Conservation (phyloP, 129 eudicot species). For the Sambucus nigra region DNA sequence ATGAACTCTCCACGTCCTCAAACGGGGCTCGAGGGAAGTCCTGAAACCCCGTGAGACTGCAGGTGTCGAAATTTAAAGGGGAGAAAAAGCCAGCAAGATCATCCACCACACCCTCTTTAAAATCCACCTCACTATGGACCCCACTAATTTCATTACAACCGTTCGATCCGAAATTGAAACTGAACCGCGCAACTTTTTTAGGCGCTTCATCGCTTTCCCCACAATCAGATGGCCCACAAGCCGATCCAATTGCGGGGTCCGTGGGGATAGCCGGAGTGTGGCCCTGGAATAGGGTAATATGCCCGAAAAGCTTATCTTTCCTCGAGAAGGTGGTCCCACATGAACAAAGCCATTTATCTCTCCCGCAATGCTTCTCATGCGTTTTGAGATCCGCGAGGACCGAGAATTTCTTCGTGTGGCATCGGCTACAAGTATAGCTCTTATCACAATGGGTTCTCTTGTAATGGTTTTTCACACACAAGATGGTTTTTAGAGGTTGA, state of each 20-base stretch:
- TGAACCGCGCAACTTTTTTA: conserved; percentile 33
- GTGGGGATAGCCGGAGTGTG: conserved; percentile 92
- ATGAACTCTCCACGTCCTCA: conserved; percentile 57
- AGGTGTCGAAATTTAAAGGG: conserved; percentile 44
- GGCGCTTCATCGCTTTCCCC: conserved; percentile 39
- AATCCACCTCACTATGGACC: conserved; percentile 23
- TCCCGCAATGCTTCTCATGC: conserved; percentile 94
- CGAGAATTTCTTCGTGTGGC: conserved; percentile 79
- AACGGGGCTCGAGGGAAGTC: conserved; percentile 66
- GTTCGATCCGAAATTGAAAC: conserved; percentile 33
- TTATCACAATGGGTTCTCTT: conserved; percentile 96
- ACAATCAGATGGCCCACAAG: conserved; percentile 23
- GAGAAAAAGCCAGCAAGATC: conserved; percentile 52
- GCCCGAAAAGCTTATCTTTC: conserved; percentile 94
- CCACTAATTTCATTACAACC: conserved; percentile 10
- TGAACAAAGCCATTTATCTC: conserved; percentile 92
- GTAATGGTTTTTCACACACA: conserved; percentile 89
- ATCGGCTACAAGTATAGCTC: conserved; percentile 88
- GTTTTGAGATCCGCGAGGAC: conserved; percentile 95
- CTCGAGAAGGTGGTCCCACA: conserved; percentile 97
- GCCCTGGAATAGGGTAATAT: conserved; percentile 86
- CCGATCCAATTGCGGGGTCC: conserved; percentile 47
- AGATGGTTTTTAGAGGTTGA: conserved; percentile 84
- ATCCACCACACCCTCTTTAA: conserved; percentile 25
- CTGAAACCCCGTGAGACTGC: conserved; percentile 35